Conservation (phyloP, 148 eudicot species). For the Silene uniflora region DNA sequence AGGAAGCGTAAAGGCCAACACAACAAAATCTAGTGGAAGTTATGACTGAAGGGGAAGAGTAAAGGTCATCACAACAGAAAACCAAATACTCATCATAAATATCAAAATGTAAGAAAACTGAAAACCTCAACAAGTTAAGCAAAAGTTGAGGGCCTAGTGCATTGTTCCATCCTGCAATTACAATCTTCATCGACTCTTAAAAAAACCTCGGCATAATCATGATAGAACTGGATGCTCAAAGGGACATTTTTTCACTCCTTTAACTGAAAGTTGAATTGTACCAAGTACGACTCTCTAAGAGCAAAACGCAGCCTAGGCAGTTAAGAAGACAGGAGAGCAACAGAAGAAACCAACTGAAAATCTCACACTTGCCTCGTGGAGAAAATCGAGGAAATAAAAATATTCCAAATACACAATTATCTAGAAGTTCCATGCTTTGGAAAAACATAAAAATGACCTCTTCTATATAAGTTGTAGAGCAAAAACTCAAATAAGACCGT, state of each 20-base stretch:
- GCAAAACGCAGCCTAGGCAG: neutral
- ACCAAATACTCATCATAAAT: neutral
- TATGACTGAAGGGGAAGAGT: neutral
- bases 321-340: neutral
- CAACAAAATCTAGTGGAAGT: neutral
- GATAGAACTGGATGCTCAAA: neutral
- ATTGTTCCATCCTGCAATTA: constrained; percentile 3
- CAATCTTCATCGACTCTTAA: neutral
- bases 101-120: neutral
- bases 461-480: neutral
- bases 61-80: too few species aligned
- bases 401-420: neutral
- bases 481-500: too few species aligned
- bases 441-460: neutral
- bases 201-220: neutral
- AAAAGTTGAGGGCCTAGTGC: neutral
- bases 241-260: neutral
- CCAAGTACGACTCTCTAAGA: neutral
- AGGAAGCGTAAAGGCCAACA: neutral
- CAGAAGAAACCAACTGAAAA: neutral
- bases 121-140: neutral
- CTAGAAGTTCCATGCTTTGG: neutral
- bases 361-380: neutral
- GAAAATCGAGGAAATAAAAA: neutral
- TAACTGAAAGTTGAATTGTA: neutral